These are phyloP conservation scores for Lentinula lateritia DNA, from an alignment of 768 basidiomycete species.

Conservation along the genomic window DNA sequence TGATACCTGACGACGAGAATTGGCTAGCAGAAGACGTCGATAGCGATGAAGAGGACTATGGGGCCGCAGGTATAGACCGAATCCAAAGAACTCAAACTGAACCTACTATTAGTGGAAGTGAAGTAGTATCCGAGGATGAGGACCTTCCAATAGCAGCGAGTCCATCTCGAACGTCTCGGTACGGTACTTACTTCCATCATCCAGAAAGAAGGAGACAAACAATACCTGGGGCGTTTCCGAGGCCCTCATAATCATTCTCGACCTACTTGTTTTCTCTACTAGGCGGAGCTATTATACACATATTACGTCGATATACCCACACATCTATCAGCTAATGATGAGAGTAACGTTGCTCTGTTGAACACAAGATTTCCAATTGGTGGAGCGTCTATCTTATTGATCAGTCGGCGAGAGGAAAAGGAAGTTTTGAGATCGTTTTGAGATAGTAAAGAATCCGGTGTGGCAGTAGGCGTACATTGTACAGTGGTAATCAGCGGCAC, in stretches of 20 bases:
- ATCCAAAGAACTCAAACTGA: conserved; percentile 3
- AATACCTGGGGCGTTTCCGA: conserved; percentile 60
- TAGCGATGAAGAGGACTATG: conserved; percentile 42
- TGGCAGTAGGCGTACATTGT: too few relatives aligned
- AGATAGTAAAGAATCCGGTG: too few relatives aligned
- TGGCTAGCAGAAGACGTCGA: conserved; percentile 55
- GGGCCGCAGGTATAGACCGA: conserved; percentile 21
- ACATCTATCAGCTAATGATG: too few relatives aligned
- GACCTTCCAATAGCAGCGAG: conserved; percentile 18
- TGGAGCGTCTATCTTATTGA: too few relatives aligned
- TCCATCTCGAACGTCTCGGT: conserved; percentile 47
- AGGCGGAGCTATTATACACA: too few relatives aligned
- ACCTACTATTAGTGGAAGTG: neutral
- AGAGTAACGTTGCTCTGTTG: too few relatives aligned
- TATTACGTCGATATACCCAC: too few relatives aligned
- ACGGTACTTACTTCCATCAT: conserved; percentile 83
- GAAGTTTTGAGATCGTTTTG: too few relatives aligned
- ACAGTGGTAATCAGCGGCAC: too few relatives aligned
- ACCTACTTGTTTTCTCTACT: neutral
- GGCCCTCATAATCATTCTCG: neutral
- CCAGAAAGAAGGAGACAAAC: conserved; percentile 61
- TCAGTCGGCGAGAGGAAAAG: too few relatives aligned
- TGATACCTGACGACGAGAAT: conserved; percentile 70
- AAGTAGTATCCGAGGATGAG: conserved; percentile 14
- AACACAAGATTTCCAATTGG: too few relatives aligned